These are phyloP conservation scores for Dimocarpus longan DNA, from an alignment of 345 rosid species.

Conservation along the genomic window DNA sequence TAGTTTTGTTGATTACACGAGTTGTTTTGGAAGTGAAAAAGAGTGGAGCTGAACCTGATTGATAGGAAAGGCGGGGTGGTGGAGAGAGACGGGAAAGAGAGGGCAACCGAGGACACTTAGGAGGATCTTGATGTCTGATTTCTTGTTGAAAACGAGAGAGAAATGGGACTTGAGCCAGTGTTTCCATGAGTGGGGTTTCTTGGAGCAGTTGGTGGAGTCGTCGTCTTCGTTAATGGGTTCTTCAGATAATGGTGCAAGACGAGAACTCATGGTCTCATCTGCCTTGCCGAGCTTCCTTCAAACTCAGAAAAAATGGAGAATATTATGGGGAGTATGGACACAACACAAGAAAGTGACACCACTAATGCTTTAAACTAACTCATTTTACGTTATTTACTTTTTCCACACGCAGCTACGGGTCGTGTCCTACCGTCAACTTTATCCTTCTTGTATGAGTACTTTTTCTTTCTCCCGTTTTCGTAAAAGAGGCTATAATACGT, in stretches of 20 bases:
- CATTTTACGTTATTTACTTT: conserved; percentile 5
- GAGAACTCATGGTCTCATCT: conserved; percentile 38
- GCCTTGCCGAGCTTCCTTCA: background rate
- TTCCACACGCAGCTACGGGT: conserved; percentile 34
- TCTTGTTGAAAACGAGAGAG: conserved; percentile 48
- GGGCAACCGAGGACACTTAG: conserved; percentile 88
- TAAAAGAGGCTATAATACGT: too few relatives aligned
- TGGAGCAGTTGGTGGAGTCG: conserved; percentile 33
- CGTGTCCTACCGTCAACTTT: conserved; percentile 23
- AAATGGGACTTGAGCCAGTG: conserved; percentile 71
- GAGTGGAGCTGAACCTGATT: too few relatives aligned
- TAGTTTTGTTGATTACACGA: background rate
- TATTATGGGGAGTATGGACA: background rate
- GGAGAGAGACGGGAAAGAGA: conserved; percentile 73
- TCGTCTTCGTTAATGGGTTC: conserved; percentile 66
- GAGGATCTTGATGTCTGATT: conserved; percentile 64
- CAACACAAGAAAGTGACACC: too few relatives aligned
- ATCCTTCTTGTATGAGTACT: too few relatives aligned
- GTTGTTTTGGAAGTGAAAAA: conserved; percentile 24
- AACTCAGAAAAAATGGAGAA: conserved; percentile 3
- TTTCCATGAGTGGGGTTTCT: conserved; percentile 55
- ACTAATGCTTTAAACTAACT: background rate
- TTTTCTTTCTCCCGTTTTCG: too few relatives aligned
- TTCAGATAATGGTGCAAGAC: conserved; percentile 83
- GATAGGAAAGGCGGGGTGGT: background rate